phyloP scores from a whole-genome alignment of 2,329 filamentous ascomycete species.

The Septoria petroselini region DNA sequence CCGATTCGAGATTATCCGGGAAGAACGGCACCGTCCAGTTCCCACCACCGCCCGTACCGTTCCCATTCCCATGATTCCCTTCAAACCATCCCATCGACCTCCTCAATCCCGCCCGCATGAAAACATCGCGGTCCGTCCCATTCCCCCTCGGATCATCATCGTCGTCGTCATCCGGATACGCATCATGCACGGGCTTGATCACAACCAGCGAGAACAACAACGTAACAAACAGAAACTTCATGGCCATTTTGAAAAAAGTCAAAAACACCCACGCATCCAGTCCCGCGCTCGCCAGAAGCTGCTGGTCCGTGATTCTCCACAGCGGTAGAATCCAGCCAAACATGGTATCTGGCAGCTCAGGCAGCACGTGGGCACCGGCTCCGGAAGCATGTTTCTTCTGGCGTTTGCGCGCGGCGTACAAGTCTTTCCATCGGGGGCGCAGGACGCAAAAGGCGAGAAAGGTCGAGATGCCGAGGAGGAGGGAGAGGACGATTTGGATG shows the following conservation, averaged over 20 bases:
- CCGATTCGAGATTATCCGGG: slow-evolving; percentile 39
- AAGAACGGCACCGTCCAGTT: slow-evolving; percentile 20
- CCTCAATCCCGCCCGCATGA: slow-evolving; percentile 10
- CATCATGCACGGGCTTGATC: slow-evolving; percentile 79
- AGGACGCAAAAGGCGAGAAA: slow-evolving; percentile 77
- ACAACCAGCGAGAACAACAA: slow-evolving; percentile 77
- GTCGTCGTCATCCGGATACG: slow-evolving; percentile 51
- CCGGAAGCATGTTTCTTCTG: no score
- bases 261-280: slow-evolving; percentile 96
- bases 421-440: slow-evolving; percentile 82
- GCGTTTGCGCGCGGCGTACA: slow-evolving; percentile 86
- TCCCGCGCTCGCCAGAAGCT: slow-evolving; percentile 84
- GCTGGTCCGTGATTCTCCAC: slow-evolving; percentile 80
- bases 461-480: slow-evolving; percentile 65
- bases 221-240: slow-evolving; percentile 74
- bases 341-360: slow-evolving; percentile 75
- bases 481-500: slow-evolving; percentile 68
- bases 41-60: slow-evolving; percentile 7
- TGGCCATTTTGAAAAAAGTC: slow-evolving; percentile 92
- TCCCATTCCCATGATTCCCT: neutral
- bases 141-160: slow-evolving; percentile 27
- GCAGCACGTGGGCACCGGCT: no score
- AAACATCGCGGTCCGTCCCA: slow-evolving; percentile 14
- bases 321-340: slow-evolving; percentile 91
- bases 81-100: slow-evolving; percentile 20